Evolutionary conservation across 2,329 filamentous ascomycete species (phyloP).

Genomic region (Colletotrichum sp.): DNA sequence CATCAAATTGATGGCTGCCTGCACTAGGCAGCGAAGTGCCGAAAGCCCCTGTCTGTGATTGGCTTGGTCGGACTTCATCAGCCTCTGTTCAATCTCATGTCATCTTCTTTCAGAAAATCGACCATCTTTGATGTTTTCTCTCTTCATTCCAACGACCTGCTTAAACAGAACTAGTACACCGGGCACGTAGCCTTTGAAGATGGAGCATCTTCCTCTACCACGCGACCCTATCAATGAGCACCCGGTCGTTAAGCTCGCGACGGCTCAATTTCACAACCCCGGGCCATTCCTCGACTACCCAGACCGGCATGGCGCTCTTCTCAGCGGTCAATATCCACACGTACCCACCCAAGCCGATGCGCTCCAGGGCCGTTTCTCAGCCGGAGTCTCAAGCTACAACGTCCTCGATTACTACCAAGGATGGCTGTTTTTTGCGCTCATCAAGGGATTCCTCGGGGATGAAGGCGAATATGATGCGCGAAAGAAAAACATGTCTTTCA

Average conservation of each 20-base stretch:
- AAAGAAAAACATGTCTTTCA: not conserved
- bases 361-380: not conserved
- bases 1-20: not conserved
- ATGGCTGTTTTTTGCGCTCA: not conserved
- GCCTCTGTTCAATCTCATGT: not conserved
- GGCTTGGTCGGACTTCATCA: not conserved
- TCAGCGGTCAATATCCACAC: not conserved
- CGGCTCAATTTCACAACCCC: not conserved
- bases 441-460: not conserved
- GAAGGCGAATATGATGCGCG: not conserved
- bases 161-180: not conserved
- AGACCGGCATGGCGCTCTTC: not conserved
- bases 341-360: conserved; percentile 8
- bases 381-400: not conserved
- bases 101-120: not conserved
- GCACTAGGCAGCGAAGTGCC: not conserved
- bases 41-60: not conserved
- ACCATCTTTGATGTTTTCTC: not conserved
- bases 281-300: conserved; percentile 6
- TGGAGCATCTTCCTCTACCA: conserved; percentile 15
- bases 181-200: not conserved
- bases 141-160: not conserved
- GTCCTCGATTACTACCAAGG: conserved; percentile 11
- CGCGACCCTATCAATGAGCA: not conserved
- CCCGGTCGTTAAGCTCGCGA: not conserved